Percentiles rank a stretch among this genome's conserved stretches.
phyloP scores from a whole-genome alignment of 2,329 filamentous ascomycete species.

The Fusarium chuoi region DNA sequence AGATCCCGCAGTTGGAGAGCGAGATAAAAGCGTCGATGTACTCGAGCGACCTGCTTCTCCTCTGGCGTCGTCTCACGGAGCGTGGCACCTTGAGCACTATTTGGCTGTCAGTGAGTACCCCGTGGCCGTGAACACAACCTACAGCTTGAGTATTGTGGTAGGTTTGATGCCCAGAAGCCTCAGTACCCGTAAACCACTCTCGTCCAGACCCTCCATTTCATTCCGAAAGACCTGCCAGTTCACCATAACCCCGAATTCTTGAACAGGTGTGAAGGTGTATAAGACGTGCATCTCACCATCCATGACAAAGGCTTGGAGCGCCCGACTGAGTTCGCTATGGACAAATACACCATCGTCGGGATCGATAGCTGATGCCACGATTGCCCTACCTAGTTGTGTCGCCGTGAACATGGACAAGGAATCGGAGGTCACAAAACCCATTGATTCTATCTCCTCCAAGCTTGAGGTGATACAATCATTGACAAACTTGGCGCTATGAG shows the following conservation, averaged over 20 bases:
- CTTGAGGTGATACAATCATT: constrained; percentile 66
- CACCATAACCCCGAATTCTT: constrained; percentile 64
- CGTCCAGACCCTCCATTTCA: constrained; percentile 75
- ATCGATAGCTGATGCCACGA: constrained; percentile 77
- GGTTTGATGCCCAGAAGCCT: constrained; percentile 75
- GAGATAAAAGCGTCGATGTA: constrained; percentile 79
- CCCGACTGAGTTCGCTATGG: constrained; percentile 73
- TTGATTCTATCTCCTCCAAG: constrained; percentile 65
- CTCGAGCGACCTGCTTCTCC: constrained; percentile 68
- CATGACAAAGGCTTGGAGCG: constrained; percentile 79
- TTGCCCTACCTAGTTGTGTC: constrained; percentile 74
- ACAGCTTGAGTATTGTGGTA: constrained; percentile 74
- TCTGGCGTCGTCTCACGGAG: constrained; percentile 71
- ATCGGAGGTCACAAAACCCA: constrained; percentile 65
- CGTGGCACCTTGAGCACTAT: constrained; percentile 72
- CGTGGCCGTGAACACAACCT: constrained; percentile 39
- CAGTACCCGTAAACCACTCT: constrained; percentile 76
- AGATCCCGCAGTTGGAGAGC: constrained; percentile 82
- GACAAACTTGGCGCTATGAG: constrained; percentile 61
- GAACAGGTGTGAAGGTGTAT: constrained; percentile 80
- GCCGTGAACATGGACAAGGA: constrained; percentile 64
- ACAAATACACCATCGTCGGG: constrained; percentile 81
- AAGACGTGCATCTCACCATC: constrained; percentile 84
- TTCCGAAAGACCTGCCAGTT: constrained; percentile 80
- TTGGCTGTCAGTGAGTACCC: constrained; percentile 25